Conservation (phyloP, 2,329 filamentous ascomycete species). For the Xylaria sp. region DNA sequence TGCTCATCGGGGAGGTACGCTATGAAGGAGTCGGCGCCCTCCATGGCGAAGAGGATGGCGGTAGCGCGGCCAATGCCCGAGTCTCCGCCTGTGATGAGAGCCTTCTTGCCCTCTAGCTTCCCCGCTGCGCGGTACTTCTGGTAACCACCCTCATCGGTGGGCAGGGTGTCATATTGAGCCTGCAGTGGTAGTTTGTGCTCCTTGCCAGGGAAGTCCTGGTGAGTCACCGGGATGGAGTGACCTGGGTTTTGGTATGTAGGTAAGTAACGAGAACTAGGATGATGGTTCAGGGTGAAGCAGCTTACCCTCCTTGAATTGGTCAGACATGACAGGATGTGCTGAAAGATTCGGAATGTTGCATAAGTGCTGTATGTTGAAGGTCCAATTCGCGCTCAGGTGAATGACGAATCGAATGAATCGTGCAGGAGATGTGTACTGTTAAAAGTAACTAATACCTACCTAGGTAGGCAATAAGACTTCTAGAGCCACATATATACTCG, state of each 20-base stretch:
- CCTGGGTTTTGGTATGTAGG: constrained; percentile 35
- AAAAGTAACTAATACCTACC: no score
- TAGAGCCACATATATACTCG: neutral
- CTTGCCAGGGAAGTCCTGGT: constrained; percentile 51
- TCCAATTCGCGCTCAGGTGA: no score
- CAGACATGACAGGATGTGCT: constrained; percentile 35
- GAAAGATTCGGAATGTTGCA: no score
- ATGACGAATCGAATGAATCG: no score
- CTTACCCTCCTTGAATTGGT: constrained; percentile 46
- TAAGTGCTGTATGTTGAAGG: no score
- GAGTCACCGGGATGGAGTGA: constrained; percentile 47
- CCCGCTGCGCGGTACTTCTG: constrained; percentile 75
- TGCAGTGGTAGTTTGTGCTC: constrained; percentile 57
- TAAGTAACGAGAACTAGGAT: neutral
- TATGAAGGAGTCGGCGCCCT: constrained; percentile 77
- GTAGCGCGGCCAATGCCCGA: constrained; percentile 78
- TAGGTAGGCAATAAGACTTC: no score
- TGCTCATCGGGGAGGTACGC: constrained; percentile 78
- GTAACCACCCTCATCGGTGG: constrained; percentile 69
- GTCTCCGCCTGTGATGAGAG: constrained; percentile 82
- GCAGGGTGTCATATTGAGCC: constrained; percentile 69
- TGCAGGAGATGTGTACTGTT: no score
- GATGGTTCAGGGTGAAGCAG: neutral
- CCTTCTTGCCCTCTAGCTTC: constrained; percentile 76
- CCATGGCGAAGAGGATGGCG: constrained; percentile 79